These are phyloP conservation scores for Mariannaea sp. DNA, from an alignment of 2,329 filamentous ascomycete genomes.

Conservation along the genomic window DNA sequence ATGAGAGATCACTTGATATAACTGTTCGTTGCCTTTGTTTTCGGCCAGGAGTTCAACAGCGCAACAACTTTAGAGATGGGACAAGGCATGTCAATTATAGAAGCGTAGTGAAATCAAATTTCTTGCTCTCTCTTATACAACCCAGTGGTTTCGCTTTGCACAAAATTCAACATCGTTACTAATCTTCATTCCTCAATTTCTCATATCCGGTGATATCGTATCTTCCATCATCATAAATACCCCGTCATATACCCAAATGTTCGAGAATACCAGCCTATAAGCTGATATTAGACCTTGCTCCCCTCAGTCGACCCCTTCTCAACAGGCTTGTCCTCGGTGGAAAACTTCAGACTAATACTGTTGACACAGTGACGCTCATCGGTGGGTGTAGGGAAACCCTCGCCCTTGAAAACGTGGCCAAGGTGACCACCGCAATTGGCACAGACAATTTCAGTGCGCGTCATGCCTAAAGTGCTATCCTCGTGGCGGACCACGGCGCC, in stretches of 20 bases:
- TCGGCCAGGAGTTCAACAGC: too few species aligned
- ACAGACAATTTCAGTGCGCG: conserved; percentile 90
- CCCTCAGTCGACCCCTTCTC: conserved; percentile 40
- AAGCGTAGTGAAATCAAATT: too few species aligned
- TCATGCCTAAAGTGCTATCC: conserved; percentile 80
- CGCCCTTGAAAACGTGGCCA: conserved; percentile 94
- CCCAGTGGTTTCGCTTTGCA: too few species aligned
- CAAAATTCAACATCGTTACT: too few species aligned
- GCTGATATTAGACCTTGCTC: conserved; percentile 42
- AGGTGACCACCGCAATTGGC: conserved; percentile 92
- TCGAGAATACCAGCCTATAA: background rate
- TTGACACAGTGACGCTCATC: conserved; percentile 98
- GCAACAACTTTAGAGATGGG: too few species aligned
- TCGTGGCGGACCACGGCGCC: conserved; percentile 84
- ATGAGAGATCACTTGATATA: too few species aligned
- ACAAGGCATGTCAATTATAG: too few species aligned
- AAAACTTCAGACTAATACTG: conserved; percentile 86
- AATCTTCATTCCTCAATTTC: too few species aligned
- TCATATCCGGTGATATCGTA: background rate
- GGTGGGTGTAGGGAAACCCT: conserved; percentile 81
- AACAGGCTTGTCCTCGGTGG: conserved; percentile 61
- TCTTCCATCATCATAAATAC: background rate
- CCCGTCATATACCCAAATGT: background rate
- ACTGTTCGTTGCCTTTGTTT: too few species aligned
- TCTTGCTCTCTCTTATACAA: too few species aligned